Evolutionary conservation across 805 yeast species (phyloP).

Genomic region (Brettanomyces custersianus): DNA sequence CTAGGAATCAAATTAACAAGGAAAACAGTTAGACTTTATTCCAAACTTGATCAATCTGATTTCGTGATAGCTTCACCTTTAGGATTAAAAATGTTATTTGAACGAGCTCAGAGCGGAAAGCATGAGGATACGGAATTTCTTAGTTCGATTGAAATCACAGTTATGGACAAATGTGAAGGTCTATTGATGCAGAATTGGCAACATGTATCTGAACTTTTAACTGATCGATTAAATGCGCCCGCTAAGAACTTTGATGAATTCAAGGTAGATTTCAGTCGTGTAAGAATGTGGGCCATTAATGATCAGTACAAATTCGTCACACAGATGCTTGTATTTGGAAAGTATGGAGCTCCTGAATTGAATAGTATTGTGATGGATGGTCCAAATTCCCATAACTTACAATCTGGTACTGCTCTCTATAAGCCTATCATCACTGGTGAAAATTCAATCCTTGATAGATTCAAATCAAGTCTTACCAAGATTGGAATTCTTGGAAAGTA

Average conservation of each 20-base stretch:
- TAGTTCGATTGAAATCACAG: constrained; percentile 75
- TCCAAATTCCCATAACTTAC: constrained; percentile 39
- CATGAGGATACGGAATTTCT: constrained; percentile 65
- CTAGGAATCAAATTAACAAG: constrained; percentile 87
- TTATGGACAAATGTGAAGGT: constrained; percentile 78
- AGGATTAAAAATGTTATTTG: constrained; percentile 74
- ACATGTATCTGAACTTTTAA: constrained; percentile 58
- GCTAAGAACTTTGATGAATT: constrained; percentile 56
- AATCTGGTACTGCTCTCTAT: constrained; percentile 48
- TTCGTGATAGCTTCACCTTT: constrained; percentile 86
- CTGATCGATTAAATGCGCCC: constrained; percentile 61
- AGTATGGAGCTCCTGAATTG: constrained; percentile 72
- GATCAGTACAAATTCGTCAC: constrained; percentile 66
- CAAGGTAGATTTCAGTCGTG: constrained; percentile 82
- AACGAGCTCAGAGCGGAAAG: constrained; percentile 26
- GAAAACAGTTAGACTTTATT: constrained; percentile 74
- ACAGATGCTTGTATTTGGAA: constrained; percentile 73
- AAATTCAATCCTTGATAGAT: constrained; percentile 48
- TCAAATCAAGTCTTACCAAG: constrained; percentile 35
- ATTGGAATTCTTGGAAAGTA: constrained; percentile 23
- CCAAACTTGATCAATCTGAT: constrained; percentile 80
- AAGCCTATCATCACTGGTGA: constrained; percentile 36
- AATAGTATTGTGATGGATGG: constrained; percentile 45
- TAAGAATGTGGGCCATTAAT: constrained; percentile 87
- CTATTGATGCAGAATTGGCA: constrained; percentile 91